A percentile compares a stretch with the other conserved stretches of the same genome.
phyloP scores from a whole-genome alignment of 1,284 basidiomycete genomes.

The Moesziomyces globuligerus region DNA sequence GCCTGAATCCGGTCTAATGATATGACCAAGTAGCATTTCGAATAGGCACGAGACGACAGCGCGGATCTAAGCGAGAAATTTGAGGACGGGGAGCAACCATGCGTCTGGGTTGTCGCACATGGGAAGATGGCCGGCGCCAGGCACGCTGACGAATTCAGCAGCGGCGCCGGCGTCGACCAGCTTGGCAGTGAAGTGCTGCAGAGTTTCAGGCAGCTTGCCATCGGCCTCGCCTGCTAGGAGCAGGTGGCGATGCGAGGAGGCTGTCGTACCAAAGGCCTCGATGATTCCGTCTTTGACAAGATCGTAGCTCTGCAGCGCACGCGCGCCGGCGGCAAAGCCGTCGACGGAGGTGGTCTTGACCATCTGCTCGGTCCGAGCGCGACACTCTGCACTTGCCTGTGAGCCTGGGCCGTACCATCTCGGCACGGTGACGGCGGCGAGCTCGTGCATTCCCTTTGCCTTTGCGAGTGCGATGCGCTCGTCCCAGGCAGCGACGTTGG shows the following conservation, averaged over 20 bases:
- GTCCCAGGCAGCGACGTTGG: slow-evolving; percentile 69
- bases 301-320: slow-evolving; percentile 69
- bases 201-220: slow-evolving; percentile 68
- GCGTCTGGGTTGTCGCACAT: slow-evolving; percentile 68
- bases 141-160: slow-evolving; percentile 63
- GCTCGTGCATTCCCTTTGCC: slow-evolving; percentile 59
- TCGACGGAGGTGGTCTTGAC: slow-evolving; percentile 66
- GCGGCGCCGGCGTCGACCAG: slow-evolving; percentile 60
- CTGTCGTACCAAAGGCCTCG: slow-evolving; percentile 44
- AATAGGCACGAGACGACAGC: neutral
- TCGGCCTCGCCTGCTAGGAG: slow-evolving; percentile 69
- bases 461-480: slow-evolving; percentile 68
- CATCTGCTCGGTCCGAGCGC: slow-evolving; percentile 52
- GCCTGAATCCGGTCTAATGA: too few relatives aligned
- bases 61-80: slow-evolving; percentile 21
- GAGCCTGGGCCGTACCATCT: slow-evolving; percentile 68
- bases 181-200: slow-evolving; percentile 62
- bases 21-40: too few relatives aligned
- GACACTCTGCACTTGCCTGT: slow-evolving; percentile 50
- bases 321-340: slow-evolving; percentile 68
- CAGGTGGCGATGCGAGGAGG: slow-evolving; percentile 48
- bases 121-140: slow-evolving; percentile 68
- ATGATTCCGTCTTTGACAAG: slow-evolving; percentile 64
- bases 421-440: slow-evolving; percentile 68
- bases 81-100: slow-evolving; percentile 44